Conservation (phyloP, 306 rosid species). For the Medicago lupulina region DNA sequence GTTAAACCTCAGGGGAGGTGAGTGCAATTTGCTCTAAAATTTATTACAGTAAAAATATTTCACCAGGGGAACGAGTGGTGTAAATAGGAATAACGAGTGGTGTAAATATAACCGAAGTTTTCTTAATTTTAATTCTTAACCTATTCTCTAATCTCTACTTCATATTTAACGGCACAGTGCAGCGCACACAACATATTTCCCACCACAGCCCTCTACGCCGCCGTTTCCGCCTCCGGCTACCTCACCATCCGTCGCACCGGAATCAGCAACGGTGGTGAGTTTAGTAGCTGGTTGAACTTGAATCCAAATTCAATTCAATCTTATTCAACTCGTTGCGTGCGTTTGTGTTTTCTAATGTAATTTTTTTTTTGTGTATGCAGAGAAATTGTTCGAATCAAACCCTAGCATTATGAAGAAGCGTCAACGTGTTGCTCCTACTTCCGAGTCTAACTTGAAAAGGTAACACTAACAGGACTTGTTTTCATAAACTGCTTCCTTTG, state of each 20-base stretch:
- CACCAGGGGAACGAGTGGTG: no score
- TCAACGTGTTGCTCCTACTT: not conserved
- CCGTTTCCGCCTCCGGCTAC: not conserved
- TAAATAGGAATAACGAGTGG: no score
- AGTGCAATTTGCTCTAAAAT: no score
- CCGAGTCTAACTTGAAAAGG: slow-evolving; percentile 14
- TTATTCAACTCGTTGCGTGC: not conserved
- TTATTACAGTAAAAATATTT: no score
- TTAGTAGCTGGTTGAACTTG: not conserved
- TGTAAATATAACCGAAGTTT: no score
- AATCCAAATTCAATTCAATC: not conserved
- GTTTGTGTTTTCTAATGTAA: not conserved
- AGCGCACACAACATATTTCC: not conserved
- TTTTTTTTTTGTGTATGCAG: not conserved
- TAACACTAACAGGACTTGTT: not conserved
- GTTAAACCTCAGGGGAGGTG: no score
- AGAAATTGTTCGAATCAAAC: slow-evolving; percentile 5
- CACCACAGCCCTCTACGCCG: not conserved
- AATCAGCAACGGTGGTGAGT: not conserved
- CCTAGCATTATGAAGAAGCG: slow-evolving; percentile 19
- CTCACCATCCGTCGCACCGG: not conserved
- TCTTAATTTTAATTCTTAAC: no score
- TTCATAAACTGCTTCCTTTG: no score
- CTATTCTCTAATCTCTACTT: no score
- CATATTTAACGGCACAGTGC: no score